Percentiles rank a stretch among this genome's conserved stretches.
Conservation (phyloP, 2,329 filamentous ascomycete species). For the Ascomycota sp. region DNA sequence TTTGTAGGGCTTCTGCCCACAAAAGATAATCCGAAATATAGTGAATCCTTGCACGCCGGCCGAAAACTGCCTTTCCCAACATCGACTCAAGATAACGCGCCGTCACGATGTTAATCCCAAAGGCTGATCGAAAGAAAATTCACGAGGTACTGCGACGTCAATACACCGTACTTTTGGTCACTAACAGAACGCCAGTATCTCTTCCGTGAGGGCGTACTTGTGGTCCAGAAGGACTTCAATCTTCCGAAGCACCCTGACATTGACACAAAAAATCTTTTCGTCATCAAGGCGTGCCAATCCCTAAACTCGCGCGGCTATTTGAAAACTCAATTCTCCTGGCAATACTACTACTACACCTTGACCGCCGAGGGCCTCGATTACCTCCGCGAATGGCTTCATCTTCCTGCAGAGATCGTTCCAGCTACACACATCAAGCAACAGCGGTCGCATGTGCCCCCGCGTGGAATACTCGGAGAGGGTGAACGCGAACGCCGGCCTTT, state of each 20-base stretch:
- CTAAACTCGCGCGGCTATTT: slow-evolving; percentile 94
- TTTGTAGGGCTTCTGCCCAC: slow-evolving; percentile 22
- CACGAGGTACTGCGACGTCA: slow-evolving; percentile 42
- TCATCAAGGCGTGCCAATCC: slow-evolving; percentile 98
- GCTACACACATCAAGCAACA: slow-evolving; percentile 99
- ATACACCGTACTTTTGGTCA: slow-evolving; percentile 3
- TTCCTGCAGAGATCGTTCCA: slow-evolving; percentile 97
- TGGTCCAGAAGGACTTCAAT: slow-evolving; percentile 99
- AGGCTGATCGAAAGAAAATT: slow-evolving; percentile 99
- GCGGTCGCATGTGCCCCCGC: slow-evolving; percentile 92
- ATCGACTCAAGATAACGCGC: slow-evolving; percentile 27
- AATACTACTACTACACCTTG: slow-evolving; percentile 99
- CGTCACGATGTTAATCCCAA: slow-evolving; percentile 89
- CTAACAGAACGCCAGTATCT: slow-evolving; percentile 47
- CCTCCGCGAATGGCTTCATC: slow-evolving; percentile 99
- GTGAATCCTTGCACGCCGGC: no score
- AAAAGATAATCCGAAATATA: slow-evolving; percentile 16
- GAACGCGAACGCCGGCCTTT: slow-evolving; percentile 67
- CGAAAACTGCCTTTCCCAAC: slow-evolving; percentile 23
- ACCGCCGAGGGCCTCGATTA: slow-evolving; percentile 99
- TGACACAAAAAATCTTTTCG: slow-evolving; percentile 98
- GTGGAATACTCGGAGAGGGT: slow-evolving; percentile 89
- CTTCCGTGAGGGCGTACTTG: slow-evolving; percentile 83
- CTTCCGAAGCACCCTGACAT: slow-evolving; percentile 93
- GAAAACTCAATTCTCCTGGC: slow-evolving; percentile 99